phyloP scores from a whole-genome alignment of 1,284 basidiomycete genomes.

The Coniophora puteana region DNA sequence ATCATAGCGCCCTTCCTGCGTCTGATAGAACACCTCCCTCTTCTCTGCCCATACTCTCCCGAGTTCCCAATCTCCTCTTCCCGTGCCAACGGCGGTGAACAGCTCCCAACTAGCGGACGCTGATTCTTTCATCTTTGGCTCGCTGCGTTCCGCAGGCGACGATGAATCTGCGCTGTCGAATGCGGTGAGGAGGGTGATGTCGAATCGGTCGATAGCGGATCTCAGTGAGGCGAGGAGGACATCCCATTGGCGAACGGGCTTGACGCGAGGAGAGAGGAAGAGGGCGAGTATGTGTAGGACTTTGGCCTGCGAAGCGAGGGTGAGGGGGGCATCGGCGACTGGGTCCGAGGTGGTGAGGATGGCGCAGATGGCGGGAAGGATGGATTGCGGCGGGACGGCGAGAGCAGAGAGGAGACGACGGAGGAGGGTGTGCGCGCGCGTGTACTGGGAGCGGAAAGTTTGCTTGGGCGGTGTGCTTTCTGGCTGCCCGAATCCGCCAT shows the following conservation, averaged over 20 bases:
- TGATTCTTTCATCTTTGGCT: conserved; percentile 71
- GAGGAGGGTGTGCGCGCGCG: conserved; percentile 63
- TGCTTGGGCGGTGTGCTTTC: conserved; percentile 27
- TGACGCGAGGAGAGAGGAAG: conserved; percentile 64
- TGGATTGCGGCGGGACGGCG: conserved; percentile 50
- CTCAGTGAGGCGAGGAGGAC: conserved; percentile 65
- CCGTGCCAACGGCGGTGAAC: conserved; percentile 31
- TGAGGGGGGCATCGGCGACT: conserved; percentile 29
- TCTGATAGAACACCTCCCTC: conserved; percentile 87
- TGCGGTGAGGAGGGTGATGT: conserved; percentile 75
- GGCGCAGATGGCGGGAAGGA: conserved; percentile 51
- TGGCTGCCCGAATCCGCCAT: conserved; percentile 14
- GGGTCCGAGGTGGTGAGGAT: conserved; percentile 8
- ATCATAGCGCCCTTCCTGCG: conserved; percentile 67
- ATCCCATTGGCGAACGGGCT: conserved; percentile 69
- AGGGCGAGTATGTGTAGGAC: conserved; percentile 65
- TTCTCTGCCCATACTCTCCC: conserved; percentile 93
- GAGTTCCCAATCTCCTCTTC: conserved; percentile 78
- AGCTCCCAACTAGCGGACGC: conserved; percentile 86
- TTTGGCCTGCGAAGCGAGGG: conserved; percentile 52
- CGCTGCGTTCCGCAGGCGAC: conserved; percentile 50
- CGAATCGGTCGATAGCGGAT: conserved; percentile 82
- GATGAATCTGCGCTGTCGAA: conserved; percentile 82
- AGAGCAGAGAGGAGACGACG: conserved; percentile 54
- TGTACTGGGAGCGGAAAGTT: conserved; percentile 49